phyloP scores from a whole-genome alignment of 202 grass and related monocot genomes.

The Schoenoplectus triqueter region DNA sequence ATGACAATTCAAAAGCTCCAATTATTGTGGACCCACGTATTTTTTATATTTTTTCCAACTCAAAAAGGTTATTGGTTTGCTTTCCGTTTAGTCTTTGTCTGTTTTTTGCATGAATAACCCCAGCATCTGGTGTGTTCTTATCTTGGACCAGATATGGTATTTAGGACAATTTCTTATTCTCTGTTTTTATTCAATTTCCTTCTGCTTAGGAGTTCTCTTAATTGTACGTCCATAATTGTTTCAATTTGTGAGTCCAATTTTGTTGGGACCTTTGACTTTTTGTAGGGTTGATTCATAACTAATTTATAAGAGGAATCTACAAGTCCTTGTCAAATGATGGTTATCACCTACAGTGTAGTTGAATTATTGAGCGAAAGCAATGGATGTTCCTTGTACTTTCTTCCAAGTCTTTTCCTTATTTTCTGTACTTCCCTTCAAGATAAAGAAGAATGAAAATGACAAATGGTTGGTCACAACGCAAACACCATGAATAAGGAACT shows the following conservation, averaged over 20 bases:
- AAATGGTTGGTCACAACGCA: constrained; percentile 10
- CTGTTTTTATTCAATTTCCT: not conserved
- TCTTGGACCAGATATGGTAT: constrained; percentile 8
- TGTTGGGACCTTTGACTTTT: not conserved
- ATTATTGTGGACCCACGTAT: not conserved
- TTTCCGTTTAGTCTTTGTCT: constrained; percentile 21
- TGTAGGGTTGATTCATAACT: not conserved
- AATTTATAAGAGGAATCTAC: not conserved
- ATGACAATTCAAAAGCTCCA: not conserved
- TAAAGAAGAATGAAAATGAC: constrained; percentile 36
- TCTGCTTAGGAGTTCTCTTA: not conserved
- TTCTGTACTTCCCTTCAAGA: constrained; percentile 11
- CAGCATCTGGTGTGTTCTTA: not conserved
- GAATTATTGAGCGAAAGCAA: constrained; percentile 38
- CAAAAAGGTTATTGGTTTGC: not conserved
- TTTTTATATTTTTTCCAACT: not conserved
- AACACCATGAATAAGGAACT: constrained; percentile 24
- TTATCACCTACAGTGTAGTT: constrained; percentile 9
- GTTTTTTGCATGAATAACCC: not conserved
- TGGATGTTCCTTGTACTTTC: constrained; percentile 31
- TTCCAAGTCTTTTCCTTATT: constrained; percentile 3
- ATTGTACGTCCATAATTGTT: not conserved
- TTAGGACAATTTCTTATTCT: not conserved
- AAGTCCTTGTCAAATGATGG: constrained; percentile 26
- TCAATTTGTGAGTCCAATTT: constrained; percentile 11